Evolutionary conservation across 345 rosid genomes (phyloP).

Genomic region (Eucalyptus regnans): DNA sequence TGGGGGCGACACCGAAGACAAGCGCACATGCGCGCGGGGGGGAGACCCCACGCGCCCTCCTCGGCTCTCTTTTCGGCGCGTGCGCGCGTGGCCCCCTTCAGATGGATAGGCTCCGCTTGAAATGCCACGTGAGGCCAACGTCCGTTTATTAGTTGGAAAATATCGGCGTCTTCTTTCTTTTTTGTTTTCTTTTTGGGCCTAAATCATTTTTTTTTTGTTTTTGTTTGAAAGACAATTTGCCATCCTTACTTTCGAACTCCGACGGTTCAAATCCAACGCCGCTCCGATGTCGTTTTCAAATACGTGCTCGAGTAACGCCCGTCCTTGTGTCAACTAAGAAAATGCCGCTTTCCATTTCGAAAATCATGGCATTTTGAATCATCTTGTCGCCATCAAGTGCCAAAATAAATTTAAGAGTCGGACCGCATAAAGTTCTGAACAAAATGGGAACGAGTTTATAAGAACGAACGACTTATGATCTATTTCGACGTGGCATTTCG

Average conservation of each 20-base stretch:
- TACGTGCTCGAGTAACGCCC: rapidly evolving
- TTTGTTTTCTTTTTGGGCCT: background rate
- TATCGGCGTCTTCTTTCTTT: background rate
- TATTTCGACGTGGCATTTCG: background rate
- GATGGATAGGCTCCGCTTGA: background rate
- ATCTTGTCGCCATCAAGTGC: rapidly evolving
- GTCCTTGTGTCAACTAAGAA: background rate
- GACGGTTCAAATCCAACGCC: background rate
- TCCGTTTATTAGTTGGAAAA: background rate
- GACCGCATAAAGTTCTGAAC: rapidly evolving
- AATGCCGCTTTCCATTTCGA: too few relatives aligned
- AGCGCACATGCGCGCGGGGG: constrained; percentile 19
- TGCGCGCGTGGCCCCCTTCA: background rate
- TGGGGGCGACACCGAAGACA: constrained; percentile 10
- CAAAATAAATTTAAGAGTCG: too few relatives aligned
- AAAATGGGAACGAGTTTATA: rapidly evolving
- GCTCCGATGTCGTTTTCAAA: background rate
- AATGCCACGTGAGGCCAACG: background rate
- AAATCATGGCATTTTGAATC: rapidly evolving
- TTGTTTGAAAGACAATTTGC: background rate
- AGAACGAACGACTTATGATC: background rate
- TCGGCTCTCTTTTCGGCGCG: background rate
- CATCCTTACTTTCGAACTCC: background rate
- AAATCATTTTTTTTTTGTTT: too few relatives aligned
- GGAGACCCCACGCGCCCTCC: background rate